Base-by-base conservation (phyloP, 306 rosid genomes). In the Trifolium subterraneum region DNA sequence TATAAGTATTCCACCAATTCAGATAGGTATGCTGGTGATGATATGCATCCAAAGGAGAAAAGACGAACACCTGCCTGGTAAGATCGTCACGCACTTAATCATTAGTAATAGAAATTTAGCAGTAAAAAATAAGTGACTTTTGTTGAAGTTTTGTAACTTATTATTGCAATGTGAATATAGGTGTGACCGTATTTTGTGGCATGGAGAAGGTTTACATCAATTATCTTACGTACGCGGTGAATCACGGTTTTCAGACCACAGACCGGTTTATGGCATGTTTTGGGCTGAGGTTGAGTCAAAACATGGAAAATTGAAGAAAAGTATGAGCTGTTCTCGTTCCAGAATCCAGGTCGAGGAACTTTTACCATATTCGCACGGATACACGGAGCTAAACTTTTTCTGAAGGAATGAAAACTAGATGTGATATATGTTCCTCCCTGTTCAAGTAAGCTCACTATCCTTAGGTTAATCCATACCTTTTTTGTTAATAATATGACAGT, bases 1-100 rank as follows among this genome's bases (percentile, higher is more conserved):
- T 95, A 95, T 85, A 95, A 95, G 79, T 95, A 95, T 71, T 92
- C 98, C 20, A 95, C 98, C 8, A 95, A 95, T 72, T 95, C 99
- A 55, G 99, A 95, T 79, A 80, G 99, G 85, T 95, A 95, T 74
- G 87, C 97, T 0, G 99, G 99, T 50, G 98, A 84, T 79, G 97
- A 90, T 25, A 88, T 87, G 95, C 96, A 90, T 70, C 98, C 98
- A 2, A 92, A 95, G 79, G 99, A 95, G 81, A 95, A 95, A 83
- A 90, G 99, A 54, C 85, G 99, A 83, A 95, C 96, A 61, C 99
- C 99, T 36, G 99, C 99, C 67, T 95, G 99, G 99, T 95, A 83
- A 87, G 84, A 81, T 79, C 60, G 56, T 70, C 56, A 15, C 16
- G 10, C 65, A 67, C 80, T 31, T 19, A 42, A 70, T 51, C 82